Conservation (phyloP, 1,284 basidiomycete species). For the Moesziomyces globuligerus region DNA sequence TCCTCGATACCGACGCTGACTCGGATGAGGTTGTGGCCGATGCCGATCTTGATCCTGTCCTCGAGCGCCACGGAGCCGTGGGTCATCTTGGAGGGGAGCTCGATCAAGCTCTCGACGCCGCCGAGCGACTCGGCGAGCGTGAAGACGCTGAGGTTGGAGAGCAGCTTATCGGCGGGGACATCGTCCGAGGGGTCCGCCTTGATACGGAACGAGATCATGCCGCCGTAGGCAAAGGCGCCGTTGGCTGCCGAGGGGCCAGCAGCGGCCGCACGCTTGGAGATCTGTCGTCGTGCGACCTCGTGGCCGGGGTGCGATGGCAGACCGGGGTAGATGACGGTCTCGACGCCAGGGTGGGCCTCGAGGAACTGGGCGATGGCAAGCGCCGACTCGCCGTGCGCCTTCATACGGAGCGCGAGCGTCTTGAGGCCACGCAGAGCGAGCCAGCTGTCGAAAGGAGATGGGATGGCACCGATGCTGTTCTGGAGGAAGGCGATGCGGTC, state of each 20-base stretch:
- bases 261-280: conserved; percentile 52
- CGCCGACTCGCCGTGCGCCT: conserved; percentile 85
- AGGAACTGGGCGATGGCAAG: conserved; percentile 79
- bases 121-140: conserved; percentile 89
- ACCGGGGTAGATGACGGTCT: conserved; percentile 87
- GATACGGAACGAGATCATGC: conserved; percentile 70
- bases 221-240: conserved; percentile 64
- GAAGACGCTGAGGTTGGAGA: conserved; percentile 78
- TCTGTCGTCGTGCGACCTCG: conserved; percentile 52
- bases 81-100: conserved; percentile 71
- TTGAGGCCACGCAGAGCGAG: conserved; percentile 90
- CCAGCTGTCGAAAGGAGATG: conserved; percentile 89
- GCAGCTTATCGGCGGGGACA: conserved; percentile 75
- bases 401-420: conserved; percentile 76
- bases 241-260: conserved; percentile 11
- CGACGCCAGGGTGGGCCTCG: conserved; percentile 72
- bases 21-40: conserved; percentile 82
- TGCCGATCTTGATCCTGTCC: conserved; percentile 68
- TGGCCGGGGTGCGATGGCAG: conserved; percentile 58
- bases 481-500: conserved; percentile 78
- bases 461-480: conserved; percentile 87
- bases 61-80: conserved; percentile 78
- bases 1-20: conserved; percentile 91
- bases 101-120: conserved; percentile 88
- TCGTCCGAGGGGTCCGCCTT: conserved; percentile 50